Base-by-base conservation (phyloP, 805 yeast genomes). In the Metschnikowia orientalis region DNA sequence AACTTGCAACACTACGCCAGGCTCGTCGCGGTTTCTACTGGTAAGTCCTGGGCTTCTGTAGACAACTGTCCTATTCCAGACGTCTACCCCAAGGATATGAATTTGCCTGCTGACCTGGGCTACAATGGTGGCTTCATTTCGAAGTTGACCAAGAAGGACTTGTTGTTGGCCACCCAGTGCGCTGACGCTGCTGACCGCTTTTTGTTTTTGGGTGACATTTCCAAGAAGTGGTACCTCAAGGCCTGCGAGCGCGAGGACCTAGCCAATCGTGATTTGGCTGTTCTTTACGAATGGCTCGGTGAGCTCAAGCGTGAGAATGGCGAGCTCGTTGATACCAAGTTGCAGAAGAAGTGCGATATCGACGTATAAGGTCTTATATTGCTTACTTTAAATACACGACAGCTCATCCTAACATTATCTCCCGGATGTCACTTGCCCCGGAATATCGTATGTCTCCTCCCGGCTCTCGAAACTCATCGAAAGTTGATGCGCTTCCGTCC, bases 31-130 rank as follows among this genome's bases (percentile, higher is more conserved):
- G 72, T 69, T 3, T 69, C 76, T 8, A 66, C 77, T 5, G 79
- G 78, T 11, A 64, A 71, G 45, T 57, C 71, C 3, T 73, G 79
- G 79, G 73, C 77, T 9, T 57, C 73, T 3, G 73, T 67, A 18
- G 75, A 69, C 47, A 73, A 73, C 50, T 70, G 73, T 47, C 78
- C 78, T 2, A 73, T 73, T 24, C 66, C 69, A 1, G 73, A 71
- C 6, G 67, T 66, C 6, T 63, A 64, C 40, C 61, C 69, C 2
- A 56, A 55, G 19, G 69, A 60, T 31, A 41, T 42, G 30, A 41
- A 48, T 25, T 40, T 73, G 32, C 78, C 78, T 4, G 61, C 71
- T 8, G 71, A 70, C 24, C 57, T 53, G 5, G 67, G 61, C 22
- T 73, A 61, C 50, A 45, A 57, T 7, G 74, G 73, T 16, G 79